Conservation (phyloP, 2,329 filamentous ascomycete species). For the Pseudogymnoascus sp. region DNA sequence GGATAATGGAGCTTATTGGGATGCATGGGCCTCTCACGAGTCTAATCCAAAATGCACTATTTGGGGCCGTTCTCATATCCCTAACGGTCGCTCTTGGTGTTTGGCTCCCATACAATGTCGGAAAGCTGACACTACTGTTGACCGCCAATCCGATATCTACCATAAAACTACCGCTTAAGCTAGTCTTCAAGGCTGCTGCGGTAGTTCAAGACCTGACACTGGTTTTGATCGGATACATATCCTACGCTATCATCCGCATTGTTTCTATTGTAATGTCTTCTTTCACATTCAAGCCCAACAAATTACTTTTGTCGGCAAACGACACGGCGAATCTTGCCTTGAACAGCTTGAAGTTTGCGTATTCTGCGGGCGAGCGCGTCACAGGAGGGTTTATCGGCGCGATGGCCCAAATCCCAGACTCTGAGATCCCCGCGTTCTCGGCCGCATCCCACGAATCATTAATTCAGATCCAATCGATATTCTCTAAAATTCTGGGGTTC, state of each 20-base stretch:
- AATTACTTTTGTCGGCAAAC: not conserved
- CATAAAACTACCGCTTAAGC: conserved; percentile 61
- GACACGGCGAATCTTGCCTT: not conserved
- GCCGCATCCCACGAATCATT: conserved; percentile 67
- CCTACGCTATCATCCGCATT: conserved; percentile 23
- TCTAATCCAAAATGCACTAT: conserved; percentile 88
- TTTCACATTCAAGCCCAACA: not conserved
- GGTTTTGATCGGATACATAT: conserved; percentile 52
- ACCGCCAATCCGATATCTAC: conserved; percentile 69
- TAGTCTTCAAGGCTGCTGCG: conserved; percentile 67
- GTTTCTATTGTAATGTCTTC: not conserved
- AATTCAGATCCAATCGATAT: conserved; percentile 48
- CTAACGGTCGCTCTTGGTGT: conserved; percentile 79
- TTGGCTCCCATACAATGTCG: conserved; percentile 86
- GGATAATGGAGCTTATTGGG: conserved; percentile 89
- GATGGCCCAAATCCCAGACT: conserved; percentile 36
- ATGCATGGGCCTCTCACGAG: conserved; percentile 90
- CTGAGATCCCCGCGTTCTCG: conserved; percentile 69
- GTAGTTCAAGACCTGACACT: conserved; percentile 69
- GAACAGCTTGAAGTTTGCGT: conserved; percentile 22
- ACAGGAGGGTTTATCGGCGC: conserved; percentile 44
- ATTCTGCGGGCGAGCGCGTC: conserved; percentile 31
- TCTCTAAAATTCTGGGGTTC: conserved; percentile 25
- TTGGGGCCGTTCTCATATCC: conserved; percentile 83
- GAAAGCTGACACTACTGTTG: conserved; percentile 73